Conservation (phyloP, 371 early-diverging fungal species). For the Saksenaea oblongispora region DNA sequence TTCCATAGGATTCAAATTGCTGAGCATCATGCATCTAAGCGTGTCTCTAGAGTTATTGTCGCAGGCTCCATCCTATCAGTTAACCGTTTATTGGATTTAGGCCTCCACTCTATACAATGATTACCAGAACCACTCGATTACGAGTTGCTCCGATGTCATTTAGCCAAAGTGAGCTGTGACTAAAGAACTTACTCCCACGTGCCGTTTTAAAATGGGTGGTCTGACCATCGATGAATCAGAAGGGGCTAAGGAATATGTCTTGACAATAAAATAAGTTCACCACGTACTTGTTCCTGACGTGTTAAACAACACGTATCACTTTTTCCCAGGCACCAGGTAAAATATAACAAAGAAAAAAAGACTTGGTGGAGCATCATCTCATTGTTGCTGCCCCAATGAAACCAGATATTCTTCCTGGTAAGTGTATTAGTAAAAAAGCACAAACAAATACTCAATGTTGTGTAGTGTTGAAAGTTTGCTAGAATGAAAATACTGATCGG, state of each 20-base stretch:
- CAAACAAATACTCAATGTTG: background rate
- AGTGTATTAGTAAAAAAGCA: constrained; percentile 7
- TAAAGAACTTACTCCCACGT: background rate
- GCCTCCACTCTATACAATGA: too few species aligned
- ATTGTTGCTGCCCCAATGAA: background rate
- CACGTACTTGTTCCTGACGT: background rate
- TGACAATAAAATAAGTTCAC: constrained; percentile 73
- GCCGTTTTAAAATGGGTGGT: constrained; percentile 26
- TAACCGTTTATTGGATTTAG: too few species aligned
- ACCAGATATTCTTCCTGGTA: constrained; percentile 50
- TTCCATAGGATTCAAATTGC: too few species aligned
- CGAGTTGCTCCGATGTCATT: too few species aligned
- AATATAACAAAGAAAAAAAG: too few species aligned
- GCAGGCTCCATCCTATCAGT: too few species aligned
- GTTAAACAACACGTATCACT: background rate
- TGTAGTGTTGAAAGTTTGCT: constrained; percentile 57
- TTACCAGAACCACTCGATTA: too few species aligned
- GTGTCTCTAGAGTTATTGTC: too few species aligned
- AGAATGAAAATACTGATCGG: constrained; percentile 64
- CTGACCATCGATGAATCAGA: constrained; percentile 59
- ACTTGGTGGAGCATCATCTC: background rate
- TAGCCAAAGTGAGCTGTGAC: too few species aligned
- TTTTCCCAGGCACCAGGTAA: constrained; percentile 43
- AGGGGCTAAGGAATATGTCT: constrained; percentile 62
- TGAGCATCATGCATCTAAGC: too few species aligned